Evolutionary conservation across 169 alveolate species (phyloP).

Genomic region (Besnoitia besnoiti): DNA sequence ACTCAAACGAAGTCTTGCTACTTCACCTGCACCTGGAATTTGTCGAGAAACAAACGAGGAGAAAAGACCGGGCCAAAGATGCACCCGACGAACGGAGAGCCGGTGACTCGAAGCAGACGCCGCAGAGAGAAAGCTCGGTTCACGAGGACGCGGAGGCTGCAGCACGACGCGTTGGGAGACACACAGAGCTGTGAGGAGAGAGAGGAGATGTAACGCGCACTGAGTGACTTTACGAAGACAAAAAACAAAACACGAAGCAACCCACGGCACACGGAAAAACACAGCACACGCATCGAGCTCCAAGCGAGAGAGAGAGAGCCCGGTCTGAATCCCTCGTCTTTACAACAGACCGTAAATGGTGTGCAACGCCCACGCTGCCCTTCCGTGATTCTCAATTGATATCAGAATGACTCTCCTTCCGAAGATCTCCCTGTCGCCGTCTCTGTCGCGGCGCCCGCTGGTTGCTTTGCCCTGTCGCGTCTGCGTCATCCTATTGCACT

Average conservation of each 20-base stretch:
- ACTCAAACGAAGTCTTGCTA: background rate
- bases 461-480: too few species aligned
- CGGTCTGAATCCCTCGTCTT: too few species aligned
- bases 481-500: too few species aligned
- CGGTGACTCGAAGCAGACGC: too few species aligned
- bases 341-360: too few species aligned
- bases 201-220: background rate
- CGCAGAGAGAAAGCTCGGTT: background rate
- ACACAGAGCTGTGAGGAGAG: background rate
- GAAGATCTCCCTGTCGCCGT: too few species aligned
- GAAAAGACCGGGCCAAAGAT: background rate
- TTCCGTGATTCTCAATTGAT: too few species aligned
- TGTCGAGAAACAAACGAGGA: background rate
- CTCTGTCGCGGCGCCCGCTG: too few species aligned
- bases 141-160: background rate
- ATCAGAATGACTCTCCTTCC: too few species aligned
- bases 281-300: background rate
- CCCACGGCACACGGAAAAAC: background rate
- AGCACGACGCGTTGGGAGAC: background rate
- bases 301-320: background rate
- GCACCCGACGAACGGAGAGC: too few species aligned
- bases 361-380: too few species aligned
- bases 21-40: conserved; percentile 19
- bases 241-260: background rate
- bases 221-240: background rate